These are phyloP conservation scores for Mucor sp. DNA, from an alignment of 371 early-diverging fungal species.

Conservation along the genomic window DNA sequence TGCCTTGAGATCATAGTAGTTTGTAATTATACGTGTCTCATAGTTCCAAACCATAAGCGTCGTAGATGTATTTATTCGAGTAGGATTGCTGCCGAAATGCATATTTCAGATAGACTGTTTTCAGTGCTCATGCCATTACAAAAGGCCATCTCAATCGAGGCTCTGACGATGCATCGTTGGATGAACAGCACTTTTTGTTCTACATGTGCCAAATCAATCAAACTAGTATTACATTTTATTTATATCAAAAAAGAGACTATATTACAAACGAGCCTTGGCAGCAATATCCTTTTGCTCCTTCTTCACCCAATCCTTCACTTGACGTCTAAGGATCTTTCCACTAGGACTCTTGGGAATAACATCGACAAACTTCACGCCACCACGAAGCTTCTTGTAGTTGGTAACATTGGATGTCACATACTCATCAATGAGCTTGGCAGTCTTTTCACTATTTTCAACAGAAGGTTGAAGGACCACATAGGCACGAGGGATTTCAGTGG, in stretches of 20 bases:
- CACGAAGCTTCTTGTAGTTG: slow-evolving; percentile 76
- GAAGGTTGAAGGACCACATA: slow-evolving; percentile 64
- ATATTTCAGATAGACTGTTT: too few relatives aligned
- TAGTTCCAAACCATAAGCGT: too few relatives aligned
- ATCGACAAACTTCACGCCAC: slow-evolving; percentile 74
- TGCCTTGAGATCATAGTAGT: too few relatives aligned
- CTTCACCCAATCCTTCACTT: slow-evolving; percentile 43
- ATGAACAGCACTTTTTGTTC: too few relatives aligned
- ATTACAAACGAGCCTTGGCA: slow-evolving; percentile 16
- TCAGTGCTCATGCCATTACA: too few relatives aligned
- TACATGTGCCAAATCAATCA: neutral
- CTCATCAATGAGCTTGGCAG: slow-evolving; percentile 27
- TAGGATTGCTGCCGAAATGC: too few relatives aligned
- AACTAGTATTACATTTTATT: neutral
- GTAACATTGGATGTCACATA: slow-evolving; percentile 70
- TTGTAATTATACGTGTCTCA: too few relatives aligned
- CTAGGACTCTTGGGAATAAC: slow-evolving; percentile 77
- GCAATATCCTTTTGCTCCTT: slow-evolving; percentile 23
- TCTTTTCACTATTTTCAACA: slow-evolving; percentile 15
- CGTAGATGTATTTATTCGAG: too few relatives aligned
- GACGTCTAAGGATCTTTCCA: slow-evolving; percentile 81
- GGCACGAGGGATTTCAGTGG: slow-evolving; percentile 81
- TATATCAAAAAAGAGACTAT: neutral
- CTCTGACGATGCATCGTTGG: too few relatives aligned
- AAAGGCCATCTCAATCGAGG: too few relatives aligned